These are phyloP conservation scores for Malus hybrid DNA, from an alignment of 331 rosid genomes.

Conservation along the genomic window DNA sequence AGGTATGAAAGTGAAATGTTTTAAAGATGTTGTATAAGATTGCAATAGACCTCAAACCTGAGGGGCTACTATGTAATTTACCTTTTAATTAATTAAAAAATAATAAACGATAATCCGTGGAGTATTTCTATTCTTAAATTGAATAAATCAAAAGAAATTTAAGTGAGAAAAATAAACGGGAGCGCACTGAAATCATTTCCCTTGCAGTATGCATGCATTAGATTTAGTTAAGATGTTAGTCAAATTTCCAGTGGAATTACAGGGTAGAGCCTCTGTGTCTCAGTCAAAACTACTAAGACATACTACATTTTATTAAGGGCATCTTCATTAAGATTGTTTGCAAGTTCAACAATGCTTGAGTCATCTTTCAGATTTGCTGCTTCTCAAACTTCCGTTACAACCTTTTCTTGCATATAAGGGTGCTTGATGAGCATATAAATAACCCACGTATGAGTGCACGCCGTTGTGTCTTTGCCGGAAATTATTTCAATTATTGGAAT, in stretches of 20 bases:
- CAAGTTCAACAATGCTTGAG: slow-evolving; percentile 1
- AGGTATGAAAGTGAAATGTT: no score
- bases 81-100: no score
- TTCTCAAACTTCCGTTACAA: slow-evolving; percentile 10
- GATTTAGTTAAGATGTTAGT: background rate
- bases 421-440: slow-evolving; percentile 8
- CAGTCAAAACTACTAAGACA: slow-evolving; percentile 15
- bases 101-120: no score
- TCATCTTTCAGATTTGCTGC: background rate
- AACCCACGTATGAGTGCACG: slow-evolving; percentile 13
- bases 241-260: slow-evolving; percentile 3
- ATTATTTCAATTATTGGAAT: no score
- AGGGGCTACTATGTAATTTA: no score
- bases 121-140: no score
- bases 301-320: slow-evolving; percentile 11
- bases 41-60: no score
- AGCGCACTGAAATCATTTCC: no score
- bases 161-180: no score
- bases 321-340: slow-evolving; percentile 5
- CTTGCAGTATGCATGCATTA: no score
- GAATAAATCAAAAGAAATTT: no score
- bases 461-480: background rate
- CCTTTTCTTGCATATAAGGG: slow-evolving; percentile 7
- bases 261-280: slow-evolving; percentile 21
- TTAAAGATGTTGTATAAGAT: no score